Conservation (phyloP, 257 asterid genomes). For the Solanum tacnaense region DNA sequence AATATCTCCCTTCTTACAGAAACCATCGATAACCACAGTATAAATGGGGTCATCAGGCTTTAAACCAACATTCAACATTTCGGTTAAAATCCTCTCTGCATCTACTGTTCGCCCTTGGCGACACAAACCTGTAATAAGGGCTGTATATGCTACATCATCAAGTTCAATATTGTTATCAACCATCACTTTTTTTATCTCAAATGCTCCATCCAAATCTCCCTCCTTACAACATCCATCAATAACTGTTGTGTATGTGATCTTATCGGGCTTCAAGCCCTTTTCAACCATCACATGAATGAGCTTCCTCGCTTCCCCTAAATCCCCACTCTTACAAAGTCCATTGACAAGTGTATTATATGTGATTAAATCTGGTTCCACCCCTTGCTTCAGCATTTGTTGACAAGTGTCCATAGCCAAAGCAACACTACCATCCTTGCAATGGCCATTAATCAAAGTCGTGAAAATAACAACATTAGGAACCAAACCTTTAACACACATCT, state of each 20-base stretch:
- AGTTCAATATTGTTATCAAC: slow-evolving; percentile 38
- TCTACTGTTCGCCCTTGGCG: slow-evolving; percentile 35
- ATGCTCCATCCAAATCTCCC: slow-evolving; percentile 62
- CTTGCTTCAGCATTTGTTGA: slow-evolving; percentile 40
- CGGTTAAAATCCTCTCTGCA: slow-evolving; percentile 52
- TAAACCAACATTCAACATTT: slow-evolving; percentile 43
- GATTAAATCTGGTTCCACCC: slow-evolving; percentile 57
- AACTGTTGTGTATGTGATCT: slow-evolving; percentile 62
- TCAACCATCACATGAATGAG: slow-evolving; percentile 45
- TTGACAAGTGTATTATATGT: slow-evolving; percentile 61
- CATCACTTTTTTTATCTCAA: slow-evolving; percentile 38
- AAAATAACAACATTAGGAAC: slow-evolving; percentile 61
- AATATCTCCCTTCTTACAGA: slow-evolving; percentile 69
- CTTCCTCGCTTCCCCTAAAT: slow-evolving; percentile 36
- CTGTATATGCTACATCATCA: slow-evolving; percentile 60
- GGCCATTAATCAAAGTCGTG: slow-evolving; percentile 77
- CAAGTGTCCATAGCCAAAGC: slow-evolving; percentile 53
- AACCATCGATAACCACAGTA: slow-evolving; percentile 64
- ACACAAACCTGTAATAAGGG: slow-evolving; percentile 71
- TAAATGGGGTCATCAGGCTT: slow-evolving; percentile 51
- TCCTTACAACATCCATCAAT: slow-evolving; percentile 63
- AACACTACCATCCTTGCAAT: slow-evolving; percentile 58
- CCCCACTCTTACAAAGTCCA: slow-evolving; percentile 72
- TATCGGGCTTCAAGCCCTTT: slow-evolving; percentile 83
- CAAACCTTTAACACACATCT: slow-evolving; percentile 51